These are phyloP conservation scores for Lycium barbarum DNA, from an alignment of 257 asterid genomes.

Conservation along the genomic window DNA sequence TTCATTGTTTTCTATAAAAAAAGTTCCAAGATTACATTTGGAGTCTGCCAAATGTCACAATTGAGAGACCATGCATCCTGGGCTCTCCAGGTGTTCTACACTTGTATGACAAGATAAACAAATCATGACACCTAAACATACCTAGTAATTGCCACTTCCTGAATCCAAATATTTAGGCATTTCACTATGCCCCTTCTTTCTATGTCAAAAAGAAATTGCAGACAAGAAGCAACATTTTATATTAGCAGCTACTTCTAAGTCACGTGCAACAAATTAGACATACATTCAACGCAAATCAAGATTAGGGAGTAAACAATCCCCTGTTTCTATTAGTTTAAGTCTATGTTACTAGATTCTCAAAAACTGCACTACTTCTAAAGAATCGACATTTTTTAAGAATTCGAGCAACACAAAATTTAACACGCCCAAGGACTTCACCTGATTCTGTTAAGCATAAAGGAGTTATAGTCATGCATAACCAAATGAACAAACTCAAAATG, in stretches of 20 bases:
- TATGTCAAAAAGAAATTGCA: background rate
- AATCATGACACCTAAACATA: no score
- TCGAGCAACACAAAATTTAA: no score
- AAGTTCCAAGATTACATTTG: background rate
- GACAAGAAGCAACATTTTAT: background rate
- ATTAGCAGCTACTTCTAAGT: background rate
- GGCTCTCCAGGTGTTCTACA: background rate
- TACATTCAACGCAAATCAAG: background rate
- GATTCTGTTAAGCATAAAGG: background rate
- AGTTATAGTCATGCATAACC: background rate
- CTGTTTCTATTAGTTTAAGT: background rate
- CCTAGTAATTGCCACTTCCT: background rate
- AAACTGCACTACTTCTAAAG: no score
- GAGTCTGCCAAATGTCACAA: background rate
- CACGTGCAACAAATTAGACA: background rate
- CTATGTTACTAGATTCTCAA: no score
- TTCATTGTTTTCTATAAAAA: background rate
- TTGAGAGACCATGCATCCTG: background rate
- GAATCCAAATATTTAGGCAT: background rate
- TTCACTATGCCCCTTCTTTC: background rate
- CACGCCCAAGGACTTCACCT: background rate
- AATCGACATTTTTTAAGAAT: no score
- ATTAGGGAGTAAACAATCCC: background rate
- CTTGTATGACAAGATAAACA: no score
- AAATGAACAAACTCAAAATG: background rate